These are phyloP conservation scores for Cordyceps farinosa DNA, from an alignment of 2,329 filamentous ascomycete species.

Conservation along the genomic window DNA sequence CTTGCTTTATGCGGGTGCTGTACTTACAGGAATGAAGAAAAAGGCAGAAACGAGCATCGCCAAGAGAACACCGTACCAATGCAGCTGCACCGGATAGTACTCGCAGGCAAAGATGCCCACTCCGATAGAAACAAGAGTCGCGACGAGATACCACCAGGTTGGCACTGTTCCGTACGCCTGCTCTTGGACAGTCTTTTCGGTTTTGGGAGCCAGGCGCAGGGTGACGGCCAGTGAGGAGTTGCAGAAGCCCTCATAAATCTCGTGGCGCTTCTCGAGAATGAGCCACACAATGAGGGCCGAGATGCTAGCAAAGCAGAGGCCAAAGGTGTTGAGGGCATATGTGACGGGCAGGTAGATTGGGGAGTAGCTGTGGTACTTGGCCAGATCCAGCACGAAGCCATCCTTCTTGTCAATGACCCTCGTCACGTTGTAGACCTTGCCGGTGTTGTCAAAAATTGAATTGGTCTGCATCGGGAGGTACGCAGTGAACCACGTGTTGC, in stretches of 20 bases:
- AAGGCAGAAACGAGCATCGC: constrained; percentile 27
- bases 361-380: constrained; percentile 50
- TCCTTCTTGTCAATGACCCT: constrained; percentile 43
- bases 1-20: background rate
- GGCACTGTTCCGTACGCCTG: constrained; percentile 23
- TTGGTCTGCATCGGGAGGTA: constrained; percentile 51
- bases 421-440: constrained; percentile 44
- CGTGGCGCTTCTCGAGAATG: constrained; percentile 29
- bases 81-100: constrained; percentile 30
- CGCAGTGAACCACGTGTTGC: constrained; percentile 48
- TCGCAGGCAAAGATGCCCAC: constrained; percentile 30
- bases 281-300: constrained; percentile 35
- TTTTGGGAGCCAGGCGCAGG: background rate
- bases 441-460: constrained; percentile 53
- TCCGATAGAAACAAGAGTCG: constrained; percentile 23
- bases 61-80: constrained; percentile 32
- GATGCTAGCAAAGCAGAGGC: constrained; percentile 50
- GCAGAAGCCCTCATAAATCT: constrained; percentile 21
- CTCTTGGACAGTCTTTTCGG: constrained; percentile 17
- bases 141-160: constrained; percentile 27
- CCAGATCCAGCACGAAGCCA: constrained; percentile 40
- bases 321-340: constrained; percentile 46
- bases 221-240: constrained; percentile 11
- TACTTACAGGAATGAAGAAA: constrained; percentile 29
- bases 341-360: constrained; percentile 44